Percentiles rank a stretch among this genome's conserved stretches.
Conservation (phyloP, 2,329 filamentous ascomycete genomes). For the Akanthomyces dipterigenus region DNA sequence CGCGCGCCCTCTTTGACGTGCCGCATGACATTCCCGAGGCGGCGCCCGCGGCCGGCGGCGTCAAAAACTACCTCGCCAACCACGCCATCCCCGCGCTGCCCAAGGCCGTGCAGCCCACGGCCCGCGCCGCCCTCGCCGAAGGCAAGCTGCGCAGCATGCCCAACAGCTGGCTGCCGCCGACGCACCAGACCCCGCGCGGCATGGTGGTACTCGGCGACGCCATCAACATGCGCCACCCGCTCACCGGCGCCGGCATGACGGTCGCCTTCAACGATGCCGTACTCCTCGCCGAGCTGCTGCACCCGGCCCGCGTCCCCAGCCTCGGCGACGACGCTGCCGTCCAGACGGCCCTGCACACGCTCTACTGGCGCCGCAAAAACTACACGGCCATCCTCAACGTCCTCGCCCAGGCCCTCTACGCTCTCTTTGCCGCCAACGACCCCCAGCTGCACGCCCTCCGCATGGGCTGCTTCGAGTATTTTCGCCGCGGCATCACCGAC, state of each 20-base stretch:
- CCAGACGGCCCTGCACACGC: slow-evolving; percentile 59
- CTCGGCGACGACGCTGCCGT: slow-evolving; percentile 64
- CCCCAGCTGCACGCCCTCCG: slow-evolving; percentile 72
- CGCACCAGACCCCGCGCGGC: slow-evolving; percentile 49
- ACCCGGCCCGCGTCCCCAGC: slow-evolving; percentile 59
- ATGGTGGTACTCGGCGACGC: slow-evolving; percentile 86
- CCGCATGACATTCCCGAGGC: slow-evolving; percentile 72
- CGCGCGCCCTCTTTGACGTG: slow-evolving; percentile 81
- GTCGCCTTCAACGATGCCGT: slow-evolving; percentile 92
- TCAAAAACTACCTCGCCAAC: slow-evolving; percentile 76
- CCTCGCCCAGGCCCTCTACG: slow-evolving; percentile 89
- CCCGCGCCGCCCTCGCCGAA: slow-evolving; percentile 68
- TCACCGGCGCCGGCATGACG: slow-evolving; percentile 97
- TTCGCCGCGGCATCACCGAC: slow-evolving; percentile 67
- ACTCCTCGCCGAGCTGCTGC: slow-evolving; percentile 66
- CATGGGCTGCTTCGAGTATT: slow-evolving; percentile 88
- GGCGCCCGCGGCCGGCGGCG: slow-evolving; percentile 66
- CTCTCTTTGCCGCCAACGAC: slow-evolving; percentile 81
- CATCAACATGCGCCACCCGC: slow-evolving; percentile 98
- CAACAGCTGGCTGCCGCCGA: slow-evolving; percentile 85
- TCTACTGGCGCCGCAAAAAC: slow-evolving; percentile 84
- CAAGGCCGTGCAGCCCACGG: slow-evolving; percentile 61
- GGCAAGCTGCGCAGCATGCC: slow-evolving; percentile 81
- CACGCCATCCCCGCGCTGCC: slow-evolving; percentile 76
- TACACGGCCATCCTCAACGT: slow-evolving; percentile 91